Evolutionary conservation across 257 asterid species (phyloP), one percentile per base, ranked within the genome.

Genomic region (Henckelia pumila): DNA sequence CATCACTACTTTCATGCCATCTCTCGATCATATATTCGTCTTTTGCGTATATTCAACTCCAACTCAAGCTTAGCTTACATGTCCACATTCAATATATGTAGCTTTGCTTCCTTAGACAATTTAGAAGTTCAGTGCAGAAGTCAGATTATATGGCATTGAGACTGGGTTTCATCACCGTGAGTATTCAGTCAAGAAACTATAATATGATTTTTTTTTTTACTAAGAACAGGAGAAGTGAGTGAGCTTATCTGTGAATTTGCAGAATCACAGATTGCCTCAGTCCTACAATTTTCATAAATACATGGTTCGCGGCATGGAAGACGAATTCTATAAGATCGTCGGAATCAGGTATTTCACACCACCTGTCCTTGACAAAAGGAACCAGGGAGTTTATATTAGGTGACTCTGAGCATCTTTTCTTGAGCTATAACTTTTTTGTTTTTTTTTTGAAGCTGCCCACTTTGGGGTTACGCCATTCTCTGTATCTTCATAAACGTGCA

Each of bases 301-400:
- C 55, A 89, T 91, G 94, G 89, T 89, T 8, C 87, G 98, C 11
- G 89, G 95, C 80, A 91, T 91, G 98, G 98, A 91, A 84, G 98
- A 91, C 21, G 98, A 91, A 73, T 89, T 89, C 81, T 84, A 83
- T 56, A 77, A 85, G 66, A 84, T 91, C 28, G 98, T 91, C 6
- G 96, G 98, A 26, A 91, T 91, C 78, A 82, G 97, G 97, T 88
- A 90, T 59, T 66, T 29, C 50, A 21, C 11, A 40, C 13, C 1
- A 16, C 24, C 49, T 21, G 5, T 47, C 16, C 53, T 17, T 5
- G 5, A 47, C 2, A 6, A 13, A 11, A 13, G 14, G n/a, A 6
- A 9, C 4, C 16, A 35, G 47, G 16, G 16, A 35, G 47, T 35
- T 35, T 35, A 35, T 9, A 35, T 35, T 1, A 35, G 47, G 16